These are phyloP conservation scores for Cyclostephanos invisitatus DNA, from an alignment of 108 stramenopile species.

Conservation along the genomic window DNA sequence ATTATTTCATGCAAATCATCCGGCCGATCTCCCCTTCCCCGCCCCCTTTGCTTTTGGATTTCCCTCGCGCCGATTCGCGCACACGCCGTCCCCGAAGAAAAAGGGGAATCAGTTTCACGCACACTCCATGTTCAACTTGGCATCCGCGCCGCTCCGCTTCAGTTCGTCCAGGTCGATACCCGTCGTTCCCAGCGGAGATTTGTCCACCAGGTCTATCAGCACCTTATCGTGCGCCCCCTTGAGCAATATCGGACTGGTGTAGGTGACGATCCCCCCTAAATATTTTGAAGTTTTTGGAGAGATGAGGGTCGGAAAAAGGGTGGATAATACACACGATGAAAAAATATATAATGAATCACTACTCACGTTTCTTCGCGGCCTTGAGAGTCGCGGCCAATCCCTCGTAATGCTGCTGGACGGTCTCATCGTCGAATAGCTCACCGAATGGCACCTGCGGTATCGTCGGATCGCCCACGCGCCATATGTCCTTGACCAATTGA, in stretches of 20 bases:
- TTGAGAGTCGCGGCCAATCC: constrained; percentile 71
- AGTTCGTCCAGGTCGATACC: constrained; percentile 21
- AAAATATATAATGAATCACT: not conserved
- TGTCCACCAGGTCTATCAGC: constrained; percentile 50
- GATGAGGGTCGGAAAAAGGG: not conserved
- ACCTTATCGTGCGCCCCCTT: constrained; percentile 79
- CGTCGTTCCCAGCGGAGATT: not conserved
- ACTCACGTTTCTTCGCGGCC: constrained; percentile 66
- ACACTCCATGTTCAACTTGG: constrained; percentile 22
- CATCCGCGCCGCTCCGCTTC: constrained; percentile 26
- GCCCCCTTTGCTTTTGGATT: too few relatives aligned
- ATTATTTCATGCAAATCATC: too few relatives aligned
- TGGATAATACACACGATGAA: not conserved
- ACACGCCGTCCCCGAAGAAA: constrained; percentile 8
- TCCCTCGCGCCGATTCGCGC: too few relatives aligned
- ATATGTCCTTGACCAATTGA: constrained; percentile 41
- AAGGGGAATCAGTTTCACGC: not conserved
- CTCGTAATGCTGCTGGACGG: constrained; percentile 71
- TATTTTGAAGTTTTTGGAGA: not conserved
- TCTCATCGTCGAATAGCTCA: constrained; percentile 66
- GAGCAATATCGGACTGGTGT: constrained; percentile 70
- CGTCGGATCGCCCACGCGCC: constrained; percentile 43
- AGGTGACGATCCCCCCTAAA: constrained; percentile 56
- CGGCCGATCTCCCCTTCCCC: too few relatives aligned
- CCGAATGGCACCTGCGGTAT: constrained; percentile 61